Base-by-base conservation (phyloP, 345 rosid species). In the Eucalyptus erythrocorys region DNA sequence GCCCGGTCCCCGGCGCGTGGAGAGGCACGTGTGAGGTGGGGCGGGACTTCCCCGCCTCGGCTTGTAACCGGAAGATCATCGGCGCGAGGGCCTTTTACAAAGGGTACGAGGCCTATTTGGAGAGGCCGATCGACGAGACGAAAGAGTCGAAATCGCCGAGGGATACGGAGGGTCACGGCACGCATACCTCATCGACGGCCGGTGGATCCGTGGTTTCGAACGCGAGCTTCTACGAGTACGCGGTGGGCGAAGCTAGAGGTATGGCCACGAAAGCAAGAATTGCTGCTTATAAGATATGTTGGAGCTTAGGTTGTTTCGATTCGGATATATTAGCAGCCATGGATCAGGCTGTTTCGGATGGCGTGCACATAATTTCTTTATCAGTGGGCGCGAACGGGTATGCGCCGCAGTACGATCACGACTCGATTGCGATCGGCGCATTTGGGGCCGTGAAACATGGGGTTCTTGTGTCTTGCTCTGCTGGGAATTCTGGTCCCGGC, bases 241-340 rank as follows among this genome's bases (percentile, higher is more conserved):
- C 99, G 2, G 43, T 4, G 0, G 99, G 99, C 9, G 94, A 93
- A 71, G 99, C 99, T 43, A 95, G 98, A 37, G 99, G 99, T 30
- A 95, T 97, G 97, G 99, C 99, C 9, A 87, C 93, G 0, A 95
- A 94, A 50, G 98, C 99, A 13, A 91, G 99, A 43, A 92, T 97
- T 84, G 98, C 99, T 3, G 97, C 95, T 5, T 98, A 97, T 84
- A 97, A 97, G 93, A 96, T 96, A 87, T 98, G 99, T 47, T 98
- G 99, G 99, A 90, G 85, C 16, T 3, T 89, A 3, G 98, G 99
- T 7, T 98, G 99, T 34, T 98, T 93, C 87, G 98, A 96, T 48
- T 98, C 99, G 17, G 99, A 98, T 87, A 96, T 97, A 59, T 95
- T 97, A n/a, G 99, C 99, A 0, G 99, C 98, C 3, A 94, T 98